Evolutionary conservation across 345 rosid species (phyloP), one percentile per base, ranked within the genome.

Genomic region (Syzygium grande): DNA sequence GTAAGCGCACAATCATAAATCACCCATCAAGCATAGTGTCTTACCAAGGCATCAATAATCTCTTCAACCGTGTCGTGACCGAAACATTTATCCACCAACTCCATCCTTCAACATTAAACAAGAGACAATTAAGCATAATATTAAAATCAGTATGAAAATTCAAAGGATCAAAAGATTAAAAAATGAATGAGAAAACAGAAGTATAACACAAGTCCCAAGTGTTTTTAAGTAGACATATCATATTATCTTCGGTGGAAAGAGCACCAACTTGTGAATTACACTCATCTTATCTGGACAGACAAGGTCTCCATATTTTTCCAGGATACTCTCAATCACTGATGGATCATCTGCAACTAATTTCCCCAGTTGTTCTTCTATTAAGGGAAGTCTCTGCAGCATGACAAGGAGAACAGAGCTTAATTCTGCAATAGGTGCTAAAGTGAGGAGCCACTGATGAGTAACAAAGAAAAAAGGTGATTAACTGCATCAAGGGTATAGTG

Each of bases 31-130:
- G 80, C 80, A 73, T 19, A 53, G 46, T 61, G 41, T 29, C 94
- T 92, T 92, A 97, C 99, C 94, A 97, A 91, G 80, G 95, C 91
- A 90, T 94, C 94, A 77, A 95, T 90, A 59, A 98, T 96, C 92
- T 96, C 99, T 94, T 96, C 99, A 27, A 96, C 96, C 5, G 99
- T 93, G 87, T 93, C 95, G 87, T 90, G 94, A 90, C 95, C n/a
- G 73, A 98, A 98, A 91, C 99, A 98, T 89, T 90, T 94, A 80
- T 95, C 98, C 85, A 98, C 89, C 87, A 90, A 84, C 79, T 92
- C 94, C 38, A 94, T 92, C 96, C 99, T 98, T 89, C 19, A 80
- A 84, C 68, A 56, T 46, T 22, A 68, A 65, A 85, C 56, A 25
- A 52, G 51, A 49, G 14, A 51, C 56, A 52, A 29, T 15, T 52